Percentiles rank a stretch among this genome's conserved stretches.
Evolutionary conservation across 2,329 filamentous ascomycete species (phyloP).

Genomic region (Helminthosporium solani): DNA sequence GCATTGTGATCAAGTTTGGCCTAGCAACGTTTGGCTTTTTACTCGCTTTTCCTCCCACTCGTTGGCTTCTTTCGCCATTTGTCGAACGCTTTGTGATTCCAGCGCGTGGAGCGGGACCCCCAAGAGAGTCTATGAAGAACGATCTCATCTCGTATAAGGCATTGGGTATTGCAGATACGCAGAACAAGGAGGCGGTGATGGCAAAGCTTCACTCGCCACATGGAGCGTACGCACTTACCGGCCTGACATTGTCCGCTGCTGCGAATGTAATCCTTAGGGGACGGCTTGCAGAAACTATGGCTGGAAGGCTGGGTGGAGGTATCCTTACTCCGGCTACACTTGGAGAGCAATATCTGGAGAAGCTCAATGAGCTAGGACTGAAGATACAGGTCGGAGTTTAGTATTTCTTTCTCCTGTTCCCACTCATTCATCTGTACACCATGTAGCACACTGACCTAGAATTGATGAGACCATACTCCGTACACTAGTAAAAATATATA

Average conservation of each 20-base stretch:
- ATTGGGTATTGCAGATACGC: slow-evolving; percentile 58
- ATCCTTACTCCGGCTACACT: slow-evolving; percentile 71
- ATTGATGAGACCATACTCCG: too few relatives aligned
- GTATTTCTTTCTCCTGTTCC: background rate
- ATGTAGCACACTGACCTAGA: too few relatives aligned
- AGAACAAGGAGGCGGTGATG: slow-evolving; percentile 54
- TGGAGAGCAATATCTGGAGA: slow-evolving; percentile 66
- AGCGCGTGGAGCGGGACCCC: slow-evolving; percentile 33
- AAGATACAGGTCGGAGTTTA: slow-evolving; percentile 47
- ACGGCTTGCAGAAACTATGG: slow-evolving; percentile 48
- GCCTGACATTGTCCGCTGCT: slow-evolving; percentile 62
- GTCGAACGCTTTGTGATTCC: slow-evolving; percentile 33
- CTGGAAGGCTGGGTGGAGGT: slow-evolving; percentile 61
- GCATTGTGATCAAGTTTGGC: slow-evolving; percentile 51
- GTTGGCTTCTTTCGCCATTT: slow-evolving; percentile 42
- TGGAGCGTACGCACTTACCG: slow-evolving; percentile 68
- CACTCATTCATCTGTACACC: too few relatives aligned
- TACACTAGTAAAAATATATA: too few relatives aligned
- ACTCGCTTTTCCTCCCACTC: slow-evolving; percentile 54
- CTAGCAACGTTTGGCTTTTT: slow-evolving; percentile 49
- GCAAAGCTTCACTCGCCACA: slow-evolving; percentile 59
- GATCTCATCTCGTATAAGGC: slow-evolving; percentile 65
- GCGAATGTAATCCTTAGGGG: slow-evolving; percentile 67
- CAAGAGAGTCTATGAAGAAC: slow-evolving; percentile 54
- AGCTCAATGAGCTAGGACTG: slow-evolving; percentile 62